These are phyloP conservation scores for Penicillium coffeae DNA, from an alignment of 495 filamentous ascomycete genomes.

Conservation along the genomic window DNA sequence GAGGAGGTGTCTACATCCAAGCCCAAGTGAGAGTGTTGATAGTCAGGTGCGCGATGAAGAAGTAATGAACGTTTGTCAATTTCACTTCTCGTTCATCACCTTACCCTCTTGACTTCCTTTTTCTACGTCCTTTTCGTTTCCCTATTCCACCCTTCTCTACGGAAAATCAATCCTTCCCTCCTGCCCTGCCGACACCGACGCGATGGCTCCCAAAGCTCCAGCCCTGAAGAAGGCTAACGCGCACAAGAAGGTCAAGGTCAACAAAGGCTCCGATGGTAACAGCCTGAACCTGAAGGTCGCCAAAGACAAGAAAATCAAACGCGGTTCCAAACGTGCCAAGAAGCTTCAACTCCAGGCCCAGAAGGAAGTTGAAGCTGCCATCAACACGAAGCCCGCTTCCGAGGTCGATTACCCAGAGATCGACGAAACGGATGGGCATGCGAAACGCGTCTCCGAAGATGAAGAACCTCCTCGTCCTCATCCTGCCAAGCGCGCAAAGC, in stretches of 20 bases:
- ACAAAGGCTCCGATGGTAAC: neutral
- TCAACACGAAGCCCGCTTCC: neutral
- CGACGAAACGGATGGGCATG: neutral
- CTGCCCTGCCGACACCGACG: neutral
- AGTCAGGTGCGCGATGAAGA: no score
- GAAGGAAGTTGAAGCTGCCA: neutral
- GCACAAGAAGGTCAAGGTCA: neutral
- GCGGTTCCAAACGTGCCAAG: neutral
- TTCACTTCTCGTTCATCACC: no score
- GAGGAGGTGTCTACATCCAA: slow-evolving; percentile 16
- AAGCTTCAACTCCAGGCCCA: neutral
- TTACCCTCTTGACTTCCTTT: no score
- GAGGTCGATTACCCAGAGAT: no score
- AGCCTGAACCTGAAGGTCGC: neutral
- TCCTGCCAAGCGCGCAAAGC: neutral
- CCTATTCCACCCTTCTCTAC: no score
- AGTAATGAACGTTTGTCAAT: no score
- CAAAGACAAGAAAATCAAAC: neutral
- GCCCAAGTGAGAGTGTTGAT: no score
- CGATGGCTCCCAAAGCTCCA: neutral
- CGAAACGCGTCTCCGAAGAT: neutral
- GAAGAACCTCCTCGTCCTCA: neutral
- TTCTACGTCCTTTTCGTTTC: no score
- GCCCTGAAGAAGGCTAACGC: neutral
- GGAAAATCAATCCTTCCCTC: no score